Conservation (phyloP, 176 grass and related monocot genomes). For the Carex pumila region DNA sequence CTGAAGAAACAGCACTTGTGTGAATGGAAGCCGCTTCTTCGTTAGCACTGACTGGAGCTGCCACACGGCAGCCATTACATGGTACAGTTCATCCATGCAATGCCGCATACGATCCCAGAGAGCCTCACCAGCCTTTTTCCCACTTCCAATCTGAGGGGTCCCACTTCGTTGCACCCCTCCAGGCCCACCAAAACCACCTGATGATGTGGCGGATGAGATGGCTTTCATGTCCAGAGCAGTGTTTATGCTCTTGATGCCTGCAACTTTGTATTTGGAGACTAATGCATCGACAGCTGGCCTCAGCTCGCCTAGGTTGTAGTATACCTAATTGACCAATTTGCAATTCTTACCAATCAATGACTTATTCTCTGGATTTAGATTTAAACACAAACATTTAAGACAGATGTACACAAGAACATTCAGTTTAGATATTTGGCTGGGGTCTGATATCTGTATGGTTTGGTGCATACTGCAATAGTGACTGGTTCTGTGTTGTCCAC, state of each 20-base stretch:
- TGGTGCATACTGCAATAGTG: background rate
- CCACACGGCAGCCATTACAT: constrained; percentile 73
- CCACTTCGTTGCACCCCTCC: constrained; percentile 96
- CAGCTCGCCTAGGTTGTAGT: constrained; percentile 89
- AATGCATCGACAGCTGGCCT: constrained; percentile 71
- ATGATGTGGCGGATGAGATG: constrained; percentile 48
- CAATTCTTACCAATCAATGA: background rate
- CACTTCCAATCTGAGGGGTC: constrained; percentile 77
- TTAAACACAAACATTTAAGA: background rate
- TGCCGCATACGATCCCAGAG: constrained; percentile 92
- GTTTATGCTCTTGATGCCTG: constrained; percentile 65
- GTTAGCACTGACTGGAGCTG: constrained; percentile 88
- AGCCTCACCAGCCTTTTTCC: constrained; percentile 77
- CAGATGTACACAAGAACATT: background rate
- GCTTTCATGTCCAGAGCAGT: constrained; percentile 93
- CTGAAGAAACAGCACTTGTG: constrained; percentile 89
- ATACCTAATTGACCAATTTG: constrained; percentile 36
- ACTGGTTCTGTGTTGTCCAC: background rate
- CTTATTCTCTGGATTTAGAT: background rate
- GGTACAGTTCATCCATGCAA: constrained; percentile 84
- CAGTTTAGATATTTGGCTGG: background rate
- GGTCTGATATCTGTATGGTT: background rate
- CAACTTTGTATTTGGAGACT: constrained; percentile 54
- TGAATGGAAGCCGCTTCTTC: constrained; percentile 91
- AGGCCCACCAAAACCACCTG: constrained; percentile 50